A percentile compares a stretch with the other conserved stretches of the same genome.
phyloP scores from a whole-genome alignment of 129 eudicot genomes.

The Helianthus annuus region HanXRQr2.0-SUNRISE NC_035436.2:190305927-190306426 shows the following conservation, averaged over 20 bases:
- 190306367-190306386: conserved; percentile 35
- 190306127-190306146: conserved; percentile 73
- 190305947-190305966: conserved; percentile 54
- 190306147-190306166: conserved; percentile 44
- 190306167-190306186: conserved; percentile 25
- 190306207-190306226: neutral
- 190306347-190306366: conserved; percentile 39
- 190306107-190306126: conserved; percentile 95
- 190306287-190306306: conserved; percentile 45
- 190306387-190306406: conserved; percentile 54
- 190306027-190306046: neutral
- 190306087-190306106: conserved; percentile 75
- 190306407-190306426: conserved; percentile 50
- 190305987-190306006: conserved; percentile 50
- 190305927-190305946: conserved; percentile 61
- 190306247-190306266: conserved; percentile 46
- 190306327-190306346: conserved; percentile 13
- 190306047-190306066: conserved; percentile 4
- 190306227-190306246: conserved; percentile 53
- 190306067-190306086: conserved; percentile 37
- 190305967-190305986: conserved; percentile 61
- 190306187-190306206: neutral
- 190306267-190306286: conserved; percentile 37
- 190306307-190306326: neutral
- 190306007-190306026: conserved; percentile 5